Conservation (phyloP, 2,329 filamentous ascomycete genomes). For the Pestalotiopsis sp. region DNA sequence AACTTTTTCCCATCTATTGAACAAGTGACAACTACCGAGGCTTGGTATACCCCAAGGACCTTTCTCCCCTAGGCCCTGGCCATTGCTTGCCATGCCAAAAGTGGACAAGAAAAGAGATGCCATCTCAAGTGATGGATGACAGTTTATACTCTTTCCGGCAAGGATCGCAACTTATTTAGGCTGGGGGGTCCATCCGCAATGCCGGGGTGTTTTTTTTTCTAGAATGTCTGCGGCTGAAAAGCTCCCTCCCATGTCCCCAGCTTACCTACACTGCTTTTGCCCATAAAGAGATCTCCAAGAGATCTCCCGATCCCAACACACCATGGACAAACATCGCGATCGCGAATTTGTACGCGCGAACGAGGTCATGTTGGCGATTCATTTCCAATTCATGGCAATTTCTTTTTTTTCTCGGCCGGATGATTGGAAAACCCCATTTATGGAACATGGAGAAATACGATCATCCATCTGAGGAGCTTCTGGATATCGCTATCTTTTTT, state of each 20-base stretch:
- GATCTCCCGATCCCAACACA: not conserved
- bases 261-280: no score
- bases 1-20: not conserved
- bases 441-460: no score
- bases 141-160: not conserved
- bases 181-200: not conserved
- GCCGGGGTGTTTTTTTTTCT: not conserved
- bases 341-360: not conserved
- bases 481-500: no score
- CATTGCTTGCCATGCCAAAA: not conserved
- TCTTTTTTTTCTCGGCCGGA: not conserved
- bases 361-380: not conserved
- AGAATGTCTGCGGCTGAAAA: not conserved
- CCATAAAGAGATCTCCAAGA: not conserved
- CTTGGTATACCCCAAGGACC: not conserved
- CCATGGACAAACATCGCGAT: not conserved
- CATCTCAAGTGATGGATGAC: not conserved
- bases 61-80: not conserved
- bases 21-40: not conserved
- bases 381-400: not conserved
- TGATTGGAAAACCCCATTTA: not conserved
- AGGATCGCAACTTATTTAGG: not conserved
- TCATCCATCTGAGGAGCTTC: no score
- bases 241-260: no score
- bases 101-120: not conserved